These are phyloP conservation scores for Collybia mongolica DNA, from an alignment of 768 basidiomycete species.

Conservation along the genomic window DNA sequence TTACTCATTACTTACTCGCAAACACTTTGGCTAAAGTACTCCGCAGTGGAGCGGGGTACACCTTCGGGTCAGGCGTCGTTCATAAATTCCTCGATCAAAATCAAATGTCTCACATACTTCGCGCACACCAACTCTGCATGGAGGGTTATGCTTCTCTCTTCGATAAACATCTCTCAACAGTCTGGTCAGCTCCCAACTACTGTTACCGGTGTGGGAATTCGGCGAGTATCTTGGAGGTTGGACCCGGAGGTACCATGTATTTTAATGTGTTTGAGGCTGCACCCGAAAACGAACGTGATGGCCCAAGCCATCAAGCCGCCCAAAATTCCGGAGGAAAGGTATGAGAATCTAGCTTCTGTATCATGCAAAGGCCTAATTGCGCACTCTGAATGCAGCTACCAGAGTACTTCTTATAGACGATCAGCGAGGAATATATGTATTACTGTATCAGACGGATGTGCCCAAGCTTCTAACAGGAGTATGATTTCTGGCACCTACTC, in stretches of 20 bases:
- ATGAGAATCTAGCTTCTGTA: slow-evolving; percentile 15
- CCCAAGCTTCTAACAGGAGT: too few relatives aligned
- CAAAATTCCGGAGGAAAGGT: slow-evolving; percentile 77
- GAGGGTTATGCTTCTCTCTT: slow-evolving; percentile 98
- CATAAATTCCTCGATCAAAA: slow-evolving; percentile 97
- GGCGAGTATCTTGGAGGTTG: slow-evolving; percentile 94
- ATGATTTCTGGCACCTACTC: too few relatives aligned
- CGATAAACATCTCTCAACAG: slow-evolving; percentile 92
- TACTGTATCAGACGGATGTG: too few relatives aligned
- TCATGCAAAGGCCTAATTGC: slow-evolving; percentile 9
- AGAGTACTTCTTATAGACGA: slow-evolving; percentile 68
- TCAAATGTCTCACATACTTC: slow-evolving; percentile 94
- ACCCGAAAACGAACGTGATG: slow-evolving; percentile 95
- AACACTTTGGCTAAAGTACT: slow-evolving; percentile 13
- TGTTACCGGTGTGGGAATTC: slow-evolving; percentile 98
- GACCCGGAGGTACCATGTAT: slow-evolving; percentile 82
- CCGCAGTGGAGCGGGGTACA: slow-evolving; percentile 93
- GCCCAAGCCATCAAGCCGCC: slow-evolving; percentile 74
- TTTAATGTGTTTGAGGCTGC: slow-evolving; percentile 99
- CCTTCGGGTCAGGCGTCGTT: slow-evolving; percentile 96
- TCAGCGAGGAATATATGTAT: slow-evolving; percentile 6
- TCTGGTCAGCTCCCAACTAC: slow-evolving; percentile 99
- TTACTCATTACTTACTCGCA: slow-evolving; percentile 14
- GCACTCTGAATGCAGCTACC: slow-evolving; percentile 50
- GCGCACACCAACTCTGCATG: slow-evolving; percentile 99